Conservation (phyloP, 371 early-diverging fungal species). For the Funneliformis caledonium region DNA sequence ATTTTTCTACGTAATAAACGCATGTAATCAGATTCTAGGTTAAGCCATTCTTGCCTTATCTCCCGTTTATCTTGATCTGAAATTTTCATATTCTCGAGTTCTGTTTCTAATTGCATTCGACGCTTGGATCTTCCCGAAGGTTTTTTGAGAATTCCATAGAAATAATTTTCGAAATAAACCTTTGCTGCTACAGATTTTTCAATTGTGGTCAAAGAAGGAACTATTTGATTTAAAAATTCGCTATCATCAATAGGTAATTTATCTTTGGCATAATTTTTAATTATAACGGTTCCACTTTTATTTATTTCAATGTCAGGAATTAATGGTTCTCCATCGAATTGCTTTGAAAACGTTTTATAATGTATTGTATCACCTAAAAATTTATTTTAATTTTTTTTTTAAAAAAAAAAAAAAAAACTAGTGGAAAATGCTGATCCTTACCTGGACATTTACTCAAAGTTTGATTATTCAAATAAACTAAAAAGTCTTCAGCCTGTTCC, state of each 20-base stretch:
- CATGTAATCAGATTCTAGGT: conserved; percentile 57
- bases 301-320: not conserved
- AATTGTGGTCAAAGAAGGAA: conserved; percentile 56
- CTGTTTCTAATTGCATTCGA: conserved; percentile 53
- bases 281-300: conserved; percentile 21
- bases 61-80: conserved; percentile 54
- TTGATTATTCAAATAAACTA: conserved; percentile 47
- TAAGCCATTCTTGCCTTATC: conserved; percentile 54
- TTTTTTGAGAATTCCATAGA: conserved; percentile 56
- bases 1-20: conserved; percentile 58
- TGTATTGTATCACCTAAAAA: not conserved
- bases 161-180: conserved; percentile 66
- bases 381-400: not conserved
- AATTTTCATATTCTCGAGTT: conserved; percentile 51
- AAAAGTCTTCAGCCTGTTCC: conserved; percentile 47
- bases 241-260: conserved; percentile 42
- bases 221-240: conserved; percentile 28
- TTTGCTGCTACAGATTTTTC: conserved; percentile 64
- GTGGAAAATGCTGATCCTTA: conserved; percentile 36
- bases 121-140: conserved; percentile 52
- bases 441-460: conserved; percentile 48
- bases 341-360: not conserved
- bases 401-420: not conserved
- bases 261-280: conserved; percentile 42
- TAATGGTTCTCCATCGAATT: not conserved